Evolutionary conservation across 1,284 basidiomycete species (phyloP), one percentile per base, ranked within the genome.

Genomic region (Pseudozyma sp.): DNA sequence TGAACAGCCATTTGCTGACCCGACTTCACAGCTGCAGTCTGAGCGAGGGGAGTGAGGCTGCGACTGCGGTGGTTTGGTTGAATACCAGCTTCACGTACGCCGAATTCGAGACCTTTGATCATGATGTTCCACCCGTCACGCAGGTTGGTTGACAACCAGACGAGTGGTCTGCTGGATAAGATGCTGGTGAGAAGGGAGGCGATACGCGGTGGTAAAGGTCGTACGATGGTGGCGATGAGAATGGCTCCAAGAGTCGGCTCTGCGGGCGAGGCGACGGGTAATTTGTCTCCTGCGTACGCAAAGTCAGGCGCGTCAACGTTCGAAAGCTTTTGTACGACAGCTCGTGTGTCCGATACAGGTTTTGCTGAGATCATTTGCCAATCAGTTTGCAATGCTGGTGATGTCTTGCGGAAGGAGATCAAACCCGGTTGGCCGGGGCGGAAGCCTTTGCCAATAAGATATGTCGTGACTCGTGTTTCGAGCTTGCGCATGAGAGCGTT

Each of bases 401-500:
- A 4, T 44, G 67, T 35, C 35, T 21, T 40, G 34, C 59, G 52
- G 5, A 52, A 44, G 4, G 55, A 52, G 36, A 75, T 49, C 9
- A 70, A 48, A 5, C 73, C 78, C 0, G 61, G 57, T 19, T 59
- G 53, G 1, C 78, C 76, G 1, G 80, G 78, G 13, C 57, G 71
- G 44, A 74, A 57, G 8, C 74, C 76, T 21, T 59, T 55, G 16
- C 45, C 35, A 42, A 76, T 42, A 35, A 81, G 57, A 25, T 56
- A 63, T 0, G 69, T 50, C 0, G 82, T 71, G 12, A 77, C 54
- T 0, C 59, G 38, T 19, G 50, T 62, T 50, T 86, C 86, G 5
- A 84, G 34, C 6, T 39, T 44, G 16, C 86, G 70, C 76, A 86
- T 77, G 19, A 81, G 45, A 14, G 72, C 67, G 31, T 85, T 86